A percentile compares a stretch with the other conserved stretches of the same genome.
Conservation (phyloP, 306 rosid genomes). For the Mimosa bimucronata region DNA sequence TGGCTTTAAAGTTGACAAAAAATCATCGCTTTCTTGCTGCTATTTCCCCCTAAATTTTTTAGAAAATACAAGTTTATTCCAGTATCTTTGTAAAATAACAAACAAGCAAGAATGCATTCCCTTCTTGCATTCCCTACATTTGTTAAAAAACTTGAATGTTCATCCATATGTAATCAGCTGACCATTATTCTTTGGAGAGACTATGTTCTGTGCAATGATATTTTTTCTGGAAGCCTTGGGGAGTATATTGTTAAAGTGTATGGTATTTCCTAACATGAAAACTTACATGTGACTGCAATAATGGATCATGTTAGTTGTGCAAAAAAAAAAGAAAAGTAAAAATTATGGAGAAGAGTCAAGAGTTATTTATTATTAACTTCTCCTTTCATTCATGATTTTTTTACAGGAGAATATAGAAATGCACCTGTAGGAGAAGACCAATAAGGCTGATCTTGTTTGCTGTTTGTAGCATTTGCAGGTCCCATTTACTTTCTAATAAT, state of each 20-base stretch:
- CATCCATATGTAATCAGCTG: too few relatives aligned
- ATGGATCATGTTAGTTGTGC: neutral
- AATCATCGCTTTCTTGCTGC: too few relatives aligned
- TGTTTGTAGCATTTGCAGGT: slow-evolving; percentile 99
- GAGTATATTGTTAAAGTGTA: neutral
- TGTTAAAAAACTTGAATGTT: too few relatives aligned
- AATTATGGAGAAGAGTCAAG: neutral
- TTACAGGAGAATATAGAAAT: slow-evolving; percentile 66
- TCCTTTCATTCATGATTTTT: neutral
- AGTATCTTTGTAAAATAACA: too few relatives aligned
- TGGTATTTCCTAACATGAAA: neutral
- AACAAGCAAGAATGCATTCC: too few relatives aligned
- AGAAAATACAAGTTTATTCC: too few relatives aligned
- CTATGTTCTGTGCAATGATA: too few relatives aligned
- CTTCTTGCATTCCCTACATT: too few relatives aligned
- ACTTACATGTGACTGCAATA: neutral
- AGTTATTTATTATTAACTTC: neutral
- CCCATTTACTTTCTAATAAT: slow-evolving; percentile 4
- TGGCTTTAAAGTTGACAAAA: too few relatives aligned
- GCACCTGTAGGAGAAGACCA: slow-evolving; percentile 66
- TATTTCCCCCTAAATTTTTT: too few relatives aligned
- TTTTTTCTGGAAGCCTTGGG: too few relatives aligned
- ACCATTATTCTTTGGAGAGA: too few relatives aligned
- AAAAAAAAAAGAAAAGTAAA: neutral
- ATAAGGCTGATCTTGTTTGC: slow-evolving; percentile 79